Evolutionary conservation across 73 alveolate species (phyloP).

Genomic region (Paramecium caudatum): DNA sequence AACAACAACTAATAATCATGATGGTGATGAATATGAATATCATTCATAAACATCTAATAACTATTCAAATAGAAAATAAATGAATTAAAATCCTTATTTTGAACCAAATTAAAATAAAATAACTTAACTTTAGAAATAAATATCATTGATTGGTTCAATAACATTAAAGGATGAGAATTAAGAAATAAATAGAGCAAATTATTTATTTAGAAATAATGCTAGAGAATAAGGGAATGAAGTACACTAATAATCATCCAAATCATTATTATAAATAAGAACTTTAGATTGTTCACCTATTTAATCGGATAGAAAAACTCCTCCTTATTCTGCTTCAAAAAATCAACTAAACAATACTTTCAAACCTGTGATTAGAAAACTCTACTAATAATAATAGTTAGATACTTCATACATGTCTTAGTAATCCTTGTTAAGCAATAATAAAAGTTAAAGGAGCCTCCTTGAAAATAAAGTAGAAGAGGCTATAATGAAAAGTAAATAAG

Average conservation of each 20-base stretch:
- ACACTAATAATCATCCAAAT: background rate
- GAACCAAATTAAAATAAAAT: slow-evolving; percentile 24
- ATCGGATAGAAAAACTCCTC: background rate
- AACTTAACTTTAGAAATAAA: background rate
- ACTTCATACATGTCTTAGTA: background rate
- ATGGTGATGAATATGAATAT: background rate
- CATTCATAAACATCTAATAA: background rate
- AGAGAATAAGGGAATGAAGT: background rate
- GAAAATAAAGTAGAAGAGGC: slow-evolving; percentile 23
- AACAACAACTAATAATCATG: background rate
- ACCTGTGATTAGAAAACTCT: background rate
- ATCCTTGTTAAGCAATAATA: background rate
- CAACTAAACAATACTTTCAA: background rate
- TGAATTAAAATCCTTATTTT: too few relatives aligned
- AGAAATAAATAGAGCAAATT: background rate
- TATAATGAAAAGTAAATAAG: background rate
- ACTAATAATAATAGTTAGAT: background rate
- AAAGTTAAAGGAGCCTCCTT: background rate
- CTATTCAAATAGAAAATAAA: slow-evolving; percentile 32
- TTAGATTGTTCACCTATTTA: background rate
- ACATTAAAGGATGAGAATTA: slow-evolving; percentile 1
- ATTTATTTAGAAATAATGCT: background rate
- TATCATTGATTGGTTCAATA: slow-evolving; percentile 21
- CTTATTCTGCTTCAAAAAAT: background rate
- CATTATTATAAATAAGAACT: background rate